These are phyloP conservation scores for Dothidotthia symphoricarpi DNA, from an alignment of 2,329 filamentous ascomycete genomes.

Conservation along the genomic window DNA sequence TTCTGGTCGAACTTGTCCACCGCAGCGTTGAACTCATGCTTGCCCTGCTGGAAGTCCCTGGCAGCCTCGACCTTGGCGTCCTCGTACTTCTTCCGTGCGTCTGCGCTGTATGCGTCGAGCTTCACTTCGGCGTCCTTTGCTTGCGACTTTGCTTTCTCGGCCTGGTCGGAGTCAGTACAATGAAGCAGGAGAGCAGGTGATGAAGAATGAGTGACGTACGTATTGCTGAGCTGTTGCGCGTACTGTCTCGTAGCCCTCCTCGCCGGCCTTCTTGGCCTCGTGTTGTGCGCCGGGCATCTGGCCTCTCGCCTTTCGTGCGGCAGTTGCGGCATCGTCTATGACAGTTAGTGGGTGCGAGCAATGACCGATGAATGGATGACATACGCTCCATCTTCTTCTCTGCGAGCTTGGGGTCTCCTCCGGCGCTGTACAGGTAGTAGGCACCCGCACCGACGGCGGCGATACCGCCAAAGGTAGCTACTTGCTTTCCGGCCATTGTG, in stretches of 20 bases:
- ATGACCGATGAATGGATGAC: constrained; percentile 30
- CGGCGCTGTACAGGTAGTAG: constrained; percentile 90
- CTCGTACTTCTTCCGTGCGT: constrained; percentile 61
- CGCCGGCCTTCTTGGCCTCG: constrained; percentile 63
- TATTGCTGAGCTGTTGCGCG: constrained; percentile 48
- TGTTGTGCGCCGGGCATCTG: constrained; percentile 63
- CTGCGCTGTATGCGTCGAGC: constrained; percentile 51
- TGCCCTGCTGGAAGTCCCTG: constrained; percentile 39
- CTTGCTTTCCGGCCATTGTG: constrained; percentile 30
- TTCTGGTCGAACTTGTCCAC: constrained; percentile 80
- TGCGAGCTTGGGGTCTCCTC: constrained; percentile 77
- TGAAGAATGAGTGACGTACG: constrained; percentile 21
- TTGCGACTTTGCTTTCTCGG: constrained; percentile 47
- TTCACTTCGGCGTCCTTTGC: constrained; percentile 60
- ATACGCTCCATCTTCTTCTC: constrained; percentile 82
- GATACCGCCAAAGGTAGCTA: constrained; percentile 34
- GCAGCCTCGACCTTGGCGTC: constrained; percentile 61
- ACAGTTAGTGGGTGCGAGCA: constrained; percentile 9
- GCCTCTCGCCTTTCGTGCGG: constrained; percentile 64
- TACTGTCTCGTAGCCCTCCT: constrained; percentile 48
- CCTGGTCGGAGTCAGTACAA: constrained; percentile 29
- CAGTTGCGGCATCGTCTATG: constrained; percentile 72
- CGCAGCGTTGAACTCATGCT: constrained; percentile 50
- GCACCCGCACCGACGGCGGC: constrained; percentile 59
- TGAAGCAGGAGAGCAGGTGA: too few relatives aligned